Percentiles rank a stretch among this genome's conserved stretches.
phyloP scores from a whole-genome alignment of 768 basidiomycete species.

The Exidia glandulosa region DNA sequence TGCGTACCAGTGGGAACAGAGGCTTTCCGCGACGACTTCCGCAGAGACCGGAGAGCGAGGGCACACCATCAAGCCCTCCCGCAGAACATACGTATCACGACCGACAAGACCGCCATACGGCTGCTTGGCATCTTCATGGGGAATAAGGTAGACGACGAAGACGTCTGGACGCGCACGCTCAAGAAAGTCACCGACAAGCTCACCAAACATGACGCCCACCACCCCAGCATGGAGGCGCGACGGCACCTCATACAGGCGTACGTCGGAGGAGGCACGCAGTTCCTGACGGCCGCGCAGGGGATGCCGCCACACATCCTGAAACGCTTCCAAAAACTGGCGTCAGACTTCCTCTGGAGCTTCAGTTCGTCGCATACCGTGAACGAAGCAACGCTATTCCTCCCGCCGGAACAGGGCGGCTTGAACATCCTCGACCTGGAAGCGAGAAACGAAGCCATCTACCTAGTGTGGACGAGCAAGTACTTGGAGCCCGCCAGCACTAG shows the following conservation, averaged over 20 bases:
- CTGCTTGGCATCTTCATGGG: conserved; percentile 25
- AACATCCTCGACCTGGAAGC: conserved; percentile 1
- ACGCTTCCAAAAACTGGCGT: conserved; percentile 10
- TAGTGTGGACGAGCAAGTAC: conserved; percentile 11
- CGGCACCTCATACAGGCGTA: conserved; percentile 16
- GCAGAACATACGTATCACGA: conserved; percentile 13
- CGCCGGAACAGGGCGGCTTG: background rate
- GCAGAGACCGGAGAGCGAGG: background rate
- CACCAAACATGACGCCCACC: conserved; percentile 13
- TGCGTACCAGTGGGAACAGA: conserved; percentile 23
- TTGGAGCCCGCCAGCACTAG: conserved; percentile 6
- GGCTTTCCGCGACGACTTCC: conserved; percentile 7
- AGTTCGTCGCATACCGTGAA: background rate
- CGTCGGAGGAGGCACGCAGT: conserved; percentile 24
- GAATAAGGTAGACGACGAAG: conserved; percentile 13
- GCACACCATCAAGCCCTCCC: conserved; percentile 6
- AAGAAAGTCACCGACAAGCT: conserved; percentile 17
- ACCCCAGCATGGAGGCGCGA: conserved; percentile 21
- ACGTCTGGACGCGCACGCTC: conserved; percentile 17
- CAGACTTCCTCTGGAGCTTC: conserved; percentile 19
- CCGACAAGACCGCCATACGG: conserved; percentile 18
- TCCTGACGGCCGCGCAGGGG: conserved; percentile 22
- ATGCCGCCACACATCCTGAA: conserved; percentile 22
- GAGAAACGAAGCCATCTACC: conserved; percentile 4
- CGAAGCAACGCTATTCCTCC: background rate